phyloP scores from a whole-genome alignment of 768 basidiomycete genomes.

The Suillus decipiens region DNA sequence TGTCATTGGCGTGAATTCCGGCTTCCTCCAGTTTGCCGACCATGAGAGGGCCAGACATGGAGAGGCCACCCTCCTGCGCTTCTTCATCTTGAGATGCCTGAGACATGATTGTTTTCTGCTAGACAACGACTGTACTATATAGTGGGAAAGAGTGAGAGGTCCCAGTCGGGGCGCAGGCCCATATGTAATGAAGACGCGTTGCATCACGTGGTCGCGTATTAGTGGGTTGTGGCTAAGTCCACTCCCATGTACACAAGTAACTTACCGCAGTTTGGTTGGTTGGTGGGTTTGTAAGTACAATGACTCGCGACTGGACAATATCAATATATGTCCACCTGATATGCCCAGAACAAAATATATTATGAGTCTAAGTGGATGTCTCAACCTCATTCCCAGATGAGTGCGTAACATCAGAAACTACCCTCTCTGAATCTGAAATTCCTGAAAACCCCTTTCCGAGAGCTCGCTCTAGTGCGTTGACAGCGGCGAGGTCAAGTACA shows the following conservation, averaged over 20 bases:
- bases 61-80: slow-evolving; percentile 44
- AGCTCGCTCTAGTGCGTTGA: slow-evolving; percentile 73
- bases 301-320: not conserved
- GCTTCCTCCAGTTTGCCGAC: slow-evolving; percentile 85
- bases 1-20: slow-evolving; percentile 86
- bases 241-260: not conserved
- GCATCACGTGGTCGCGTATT: slow-evolving; percentile 33
- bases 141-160: not conserved
- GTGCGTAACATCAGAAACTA: slow-evolving; percentile 11
- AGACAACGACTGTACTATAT: not conserved
- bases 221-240: not conserved
- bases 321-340: not conserved
- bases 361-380: slow-evolving; percentile 4
- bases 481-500: slow-evolving; percentile 78
- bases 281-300: not conserved
- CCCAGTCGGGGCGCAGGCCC: not conserved
- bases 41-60: slow-evolving; percentile 79
- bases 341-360: not conserved
- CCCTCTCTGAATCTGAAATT: slow-evolving; percentile 10
- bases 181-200: slow-evolving; percentile 25
- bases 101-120: slow-evolving; percentile 32
- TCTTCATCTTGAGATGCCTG: slow-evolving; percentile 55
- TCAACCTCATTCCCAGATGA: not conserved
- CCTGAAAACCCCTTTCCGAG: slow-evolving; percentile 44
- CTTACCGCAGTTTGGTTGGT: not conserved